Evolutionary conservation across 768 basidiomycete species (phyloP).

Genomic region (Hypholoma sublateritium): DNA sequence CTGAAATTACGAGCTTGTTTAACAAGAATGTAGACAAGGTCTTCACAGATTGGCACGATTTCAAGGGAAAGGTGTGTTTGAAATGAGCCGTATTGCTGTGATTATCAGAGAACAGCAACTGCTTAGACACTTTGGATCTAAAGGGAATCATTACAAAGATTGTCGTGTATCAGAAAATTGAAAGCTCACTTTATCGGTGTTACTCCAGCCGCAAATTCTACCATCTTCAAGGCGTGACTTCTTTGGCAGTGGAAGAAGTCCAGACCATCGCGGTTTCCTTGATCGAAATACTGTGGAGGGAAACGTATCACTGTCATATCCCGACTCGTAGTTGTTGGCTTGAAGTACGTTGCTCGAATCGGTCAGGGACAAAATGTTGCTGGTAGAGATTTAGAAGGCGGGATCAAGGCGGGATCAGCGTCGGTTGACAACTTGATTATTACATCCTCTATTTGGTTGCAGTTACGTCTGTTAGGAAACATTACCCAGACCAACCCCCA

Average conservation of each 20-base stretch:
- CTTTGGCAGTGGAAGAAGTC: slow-evolving; percentile 95
- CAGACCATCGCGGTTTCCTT: slow-evolving; percentile 93
- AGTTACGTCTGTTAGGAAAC: no score
- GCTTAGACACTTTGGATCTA: slow-evolving; percentile 92
- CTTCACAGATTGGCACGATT: slow-evolving; percentile 96
- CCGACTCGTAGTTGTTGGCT: no score
- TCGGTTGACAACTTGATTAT: no score
- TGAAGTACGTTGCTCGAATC: no score
- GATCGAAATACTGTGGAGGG: no score
- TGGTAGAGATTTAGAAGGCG: no score
- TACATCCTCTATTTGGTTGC: no score
- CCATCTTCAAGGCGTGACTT: slow-evolving; percentile 94
- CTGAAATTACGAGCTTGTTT: slow-evolving; percentile 81
- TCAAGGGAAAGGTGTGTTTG: slow-evolving; percentile 98
- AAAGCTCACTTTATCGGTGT: slow-evolving; percentile 74
- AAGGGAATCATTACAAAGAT: slow-evolving; percentile 6
- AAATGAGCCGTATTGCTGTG: slow-evolving; percentile 93
- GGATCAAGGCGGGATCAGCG: no score
- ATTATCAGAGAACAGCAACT: slow-evolving; percentile 88
- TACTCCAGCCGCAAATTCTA: slow-evolving; percentile 85
- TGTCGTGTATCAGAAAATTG: not conserved
- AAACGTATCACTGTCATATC: no score
- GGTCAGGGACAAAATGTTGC: no score
- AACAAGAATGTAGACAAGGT: slow-evolving; percentile 84
- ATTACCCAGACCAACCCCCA: no score